Percentiles rank a stretch among this genome's conserved stretches.
Evolutionary conservation across 192 early-diverging fungal species (phyloP).

Genomic region (Mortierella alpina): DNA sequence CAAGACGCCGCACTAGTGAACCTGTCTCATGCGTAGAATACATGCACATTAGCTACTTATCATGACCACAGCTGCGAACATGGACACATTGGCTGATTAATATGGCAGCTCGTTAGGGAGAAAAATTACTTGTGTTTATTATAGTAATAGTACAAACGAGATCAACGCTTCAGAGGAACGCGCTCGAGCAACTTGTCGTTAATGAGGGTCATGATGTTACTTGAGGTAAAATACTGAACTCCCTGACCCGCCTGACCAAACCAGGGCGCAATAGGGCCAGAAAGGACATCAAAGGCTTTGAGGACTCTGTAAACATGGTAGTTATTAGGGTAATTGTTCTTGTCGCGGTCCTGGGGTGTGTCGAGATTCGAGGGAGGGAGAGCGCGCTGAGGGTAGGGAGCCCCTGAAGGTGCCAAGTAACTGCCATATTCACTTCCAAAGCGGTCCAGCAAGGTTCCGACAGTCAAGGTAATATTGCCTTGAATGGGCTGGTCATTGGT

Average conservation of each 20-base stretch:
- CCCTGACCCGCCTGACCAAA: conserved; percentile 39
- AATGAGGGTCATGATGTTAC: conserved; percentile 23
- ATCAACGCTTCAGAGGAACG: not conserved
- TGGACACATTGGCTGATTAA: too few relatives aligned
- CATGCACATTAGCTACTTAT: too few relatives aligned
- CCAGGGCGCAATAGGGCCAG: conserved; percentile 38
- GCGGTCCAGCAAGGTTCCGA: conserved; percentile 22
- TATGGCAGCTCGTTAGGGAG: too few relatives aligned
- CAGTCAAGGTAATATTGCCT: conserved; percentile 12
- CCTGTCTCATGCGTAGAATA: too few relatives aligned
- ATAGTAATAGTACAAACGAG: too few relatives aligned
- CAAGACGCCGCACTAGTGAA: too few relatives aligned
- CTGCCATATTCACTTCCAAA: conserved; percentile 43
- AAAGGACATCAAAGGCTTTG: conserved; percentile 10
- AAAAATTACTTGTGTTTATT: too few relatives aligned
- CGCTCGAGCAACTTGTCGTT: conserved; percentile 6
- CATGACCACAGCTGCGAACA: too few relatives aligned
- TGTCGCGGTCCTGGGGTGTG: conserved; percentile 9
- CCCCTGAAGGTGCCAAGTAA: conserved; percentile 32
- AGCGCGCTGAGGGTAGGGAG: conserved; percentile 35
- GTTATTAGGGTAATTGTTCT: conserved; percentile 19
- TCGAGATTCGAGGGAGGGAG: conserved; percentile 41
- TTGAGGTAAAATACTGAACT: conserved; percentile 24
- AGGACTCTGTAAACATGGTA: conserved; percentile 40
- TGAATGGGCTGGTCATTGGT: conserved; percentile 10